These are phyloP conservation scores for Luffa aegyptiaca DNA, from an alignment of 306 rosid genomes.

Conservation along the genomic window DNA sequence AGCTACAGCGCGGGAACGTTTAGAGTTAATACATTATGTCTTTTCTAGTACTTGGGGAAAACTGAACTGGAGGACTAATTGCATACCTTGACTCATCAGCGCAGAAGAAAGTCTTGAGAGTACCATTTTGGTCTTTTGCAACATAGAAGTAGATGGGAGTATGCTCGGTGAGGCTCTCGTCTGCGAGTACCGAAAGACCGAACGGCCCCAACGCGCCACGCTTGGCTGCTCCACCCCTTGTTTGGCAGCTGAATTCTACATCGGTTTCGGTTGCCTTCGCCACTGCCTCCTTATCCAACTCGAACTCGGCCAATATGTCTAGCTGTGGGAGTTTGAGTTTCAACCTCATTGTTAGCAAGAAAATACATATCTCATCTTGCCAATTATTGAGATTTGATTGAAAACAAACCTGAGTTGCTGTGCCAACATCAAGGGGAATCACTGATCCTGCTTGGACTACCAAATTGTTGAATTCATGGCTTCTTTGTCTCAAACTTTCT, in stretches of 20 bases:
- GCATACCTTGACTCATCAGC: slow-evolving; percentile 67
- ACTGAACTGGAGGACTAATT: not conserved
- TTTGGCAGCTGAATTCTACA: slow-evolving; percentile 39
- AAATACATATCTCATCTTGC: not conserved
- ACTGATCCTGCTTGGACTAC: slow-evolving; percentile 49
- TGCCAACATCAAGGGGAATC: slow-evolving; percentile 39
- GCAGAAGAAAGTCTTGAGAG: slow-evolving; percentile 51
- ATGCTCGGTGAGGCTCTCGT: slow-evolving; percentile 46
- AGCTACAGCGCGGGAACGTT: slow-evolving; percentile 24
- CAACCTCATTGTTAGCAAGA: not conserved
- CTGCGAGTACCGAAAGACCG: slow-evolving; percentile 76
- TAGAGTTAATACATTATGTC: not conserved
- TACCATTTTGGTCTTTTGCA: slow-evolving; percentile 46
- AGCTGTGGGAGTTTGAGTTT: slow-evolving; percentile 27
- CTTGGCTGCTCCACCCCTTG: slow-evolving; percentile 42
- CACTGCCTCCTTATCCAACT: slow-evolving; percentile 51
- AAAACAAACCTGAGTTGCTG: slow-evolving; percentile 65
- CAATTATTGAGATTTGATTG: not conserved
- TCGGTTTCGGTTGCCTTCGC: slow-evolving; percentile 25
- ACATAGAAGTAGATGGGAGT: slow-evolving; percentile 78
- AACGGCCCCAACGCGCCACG: slow-evolving; percentile 89
- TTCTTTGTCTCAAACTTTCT: slow-evolving; percentile 53
- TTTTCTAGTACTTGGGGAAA: not conserved
- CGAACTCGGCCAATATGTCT: slow-evolving; percentile 78
- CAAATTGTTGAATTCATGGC: slow-evolving; percentile 30